Conservation (phyloP, 2,329 filamentous ascomycete genomes). For the Ophiocordyceps unilateralis region DNA sequence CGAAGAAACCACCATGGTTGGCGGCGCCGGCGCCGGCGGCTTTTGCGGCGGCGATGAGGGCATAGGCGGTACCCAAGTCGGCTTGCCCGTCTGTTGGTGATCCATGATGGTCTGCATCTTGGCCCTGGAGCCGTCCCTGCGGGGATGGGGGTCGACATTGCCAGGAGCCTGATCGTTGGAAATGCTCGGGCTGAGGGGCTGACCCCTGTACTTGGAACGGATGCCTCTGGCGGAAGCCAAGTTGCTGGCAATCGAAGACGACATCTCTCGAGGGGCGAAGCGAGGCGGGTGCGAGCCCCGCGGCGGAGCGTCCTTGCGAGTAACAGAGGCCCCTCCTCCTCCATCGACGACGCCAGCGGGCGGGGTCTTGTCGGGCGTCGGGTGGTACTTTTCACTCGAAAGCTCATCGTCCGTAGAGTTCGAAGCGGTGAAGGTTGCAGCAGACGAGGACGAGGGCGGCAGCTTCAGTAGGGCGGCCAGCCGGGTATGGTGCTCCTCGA, state of each 20-base stretch:
- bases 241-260: constrained; percentile 77
- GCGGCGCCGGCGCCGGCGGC: constrained; percentile 8
- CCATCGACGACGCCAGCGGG: not conserved
- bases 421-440: constrained; percentile 1
- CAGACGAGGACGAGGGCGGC: constrained; percentile 26
- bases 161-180: constrained; percentile 60
- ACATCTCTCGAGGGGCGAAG: constrained; percentile 47
- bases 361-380: not conserved
- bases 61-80: constrained; percentile 32
- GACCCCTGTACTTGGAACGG: constrained; percentile 42
- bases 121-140: constrained; percentile 29
- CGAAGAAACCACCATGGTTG: constrained; percentile 9
- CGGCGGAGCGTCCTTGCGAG: constrained; percentile 8
- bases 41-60: constrained; percentile 8
- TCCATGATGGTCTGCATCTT: constrained; percentile 42
- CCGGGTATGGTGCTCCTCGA: constrained; percentile 75
- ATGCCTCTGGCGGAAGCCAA: constrained; percentile 76
- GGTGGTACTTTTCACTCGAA: constrained; percentile 9
- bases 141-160: constrained; percentile 41
- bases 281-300: constrained; percentile 24
- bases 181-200: constrained; percentile 53
- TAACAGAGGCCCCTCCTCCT: not conserved
- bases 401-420: constrained; percentile 3
- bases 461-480: constrained; percentile 69
- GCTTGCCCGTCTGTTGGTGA: constrained; percentile 30